Percentiles rank a stretch among this genome's conserved stretches.
Evolutionary conservation across 202 grass and related monocot species (phyloP).

Genomic region (Carex sylvatica): DNA sequence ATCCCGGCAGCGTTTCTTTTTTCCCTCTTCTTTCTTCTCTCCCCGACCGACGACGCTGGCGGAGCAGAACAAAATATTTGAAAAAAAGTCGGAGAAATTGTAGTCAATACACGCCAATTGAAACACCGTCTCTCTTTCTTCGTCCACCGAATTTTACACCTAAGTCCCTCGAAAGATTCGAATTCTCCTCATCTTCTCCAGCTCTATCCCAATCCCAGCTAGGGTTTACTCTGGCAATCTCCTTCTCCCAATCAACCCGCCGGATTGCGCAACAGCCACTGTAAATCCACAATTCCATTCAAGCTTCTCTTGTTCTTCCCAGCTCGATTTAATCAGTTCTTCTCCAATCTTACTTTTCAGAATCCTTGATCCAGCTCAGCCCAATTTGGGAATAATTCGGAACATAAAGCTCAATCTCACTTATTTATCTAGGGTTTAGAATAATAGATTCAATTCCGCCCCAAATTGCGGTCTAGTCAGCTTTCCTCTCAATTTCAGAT

Average conservation of each 20-base stretch:
- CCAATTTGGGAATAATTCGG: constrained; percentile 2
- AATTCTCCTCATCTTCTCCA: constrained; percentile 1
- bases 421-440: constrained; percentile 31
- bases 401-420: neutral
- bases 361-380: neutral
- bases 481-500: neutral
- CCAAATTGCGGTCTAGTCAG: neutral
- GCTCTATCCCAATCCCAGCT: neutral
- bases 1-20: constrained; percentile 15
- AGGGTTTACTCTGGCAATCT: constrained; percentile 11
- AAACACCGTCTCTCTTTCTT: constrained; percentile 3
- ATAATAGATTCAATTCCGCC: constrained; percentile 5
- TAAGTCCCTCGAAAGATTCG: neutral
- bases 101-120: constrained; percentile 21
- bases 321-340: constrained; percentile 4
- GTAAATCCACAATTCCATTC: neutral
- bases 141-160: neutral
- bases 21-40: neutral
- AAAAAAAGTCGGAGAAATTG: constrained; percentile 10
- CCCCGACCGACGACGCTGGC: constrained; percentile 19
- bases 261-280: constrained; percentile 12
- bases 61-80: constrained; percentile 18
- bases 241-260: neutral
- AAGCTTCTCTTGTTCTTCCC: neutral
- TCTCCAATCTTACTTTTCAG: neutral